These are phyloP conservation scores for Tieghemostelium lacteum DNA, from an alignment of 78 protist species.

Conservation along the genomic window DNA sequence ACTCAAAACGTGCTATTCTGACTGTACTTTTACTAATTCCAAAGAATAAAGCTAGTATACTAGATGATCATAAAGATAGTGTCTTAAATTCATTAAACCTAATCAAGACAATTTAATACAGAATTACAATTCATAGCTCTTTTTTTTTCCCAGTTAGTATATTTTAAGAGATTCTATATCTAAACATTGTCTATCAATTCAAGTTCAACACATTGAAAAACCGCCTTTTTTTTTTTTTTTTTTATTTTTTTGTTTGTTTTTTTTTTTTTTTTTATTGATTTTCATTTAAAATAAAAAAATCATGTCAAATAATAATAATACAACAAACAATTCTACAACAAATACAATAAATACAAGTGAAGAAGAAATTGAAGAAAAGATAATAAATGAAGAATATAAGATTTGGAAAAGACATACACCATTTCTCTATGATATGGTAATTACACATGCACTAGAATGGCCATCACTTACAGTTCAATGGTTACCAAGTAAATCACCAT, in stretches of 20 bases:
- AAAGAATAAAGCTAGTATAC: neutral
- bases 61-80: neutral
- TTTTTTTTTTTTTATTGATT: no score
- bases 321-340: no score
- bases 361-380: no score
- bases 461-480: conserved; percentile 95
- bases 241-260: no score
- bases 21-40: neutral
- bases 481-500: conserved; percentile 85
- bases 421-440: conserved; percentile 94
- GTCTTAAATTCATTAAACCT: neutral
- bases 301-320: no score
- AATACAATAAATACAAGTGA: no score
- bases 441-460: conserved; percentile 97
- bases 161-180: neutral
- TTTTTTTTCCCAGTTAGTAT: no score
- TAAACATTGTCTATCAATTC: no score
- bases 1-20: neutral
- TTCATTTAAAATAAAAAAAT: no score
- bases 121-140: neutral
- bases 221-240: no score
- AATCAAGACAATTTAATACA: neutral
- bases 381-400: conserved; percentile 96
- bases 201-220: no score
- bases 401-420: conserved; percentile 98